These are phyloP conservation scores for Fistulina hepatica DNA, from an alignment of 1,284 basidiomycete genomes.

Conservation along the genomic window DNA sequence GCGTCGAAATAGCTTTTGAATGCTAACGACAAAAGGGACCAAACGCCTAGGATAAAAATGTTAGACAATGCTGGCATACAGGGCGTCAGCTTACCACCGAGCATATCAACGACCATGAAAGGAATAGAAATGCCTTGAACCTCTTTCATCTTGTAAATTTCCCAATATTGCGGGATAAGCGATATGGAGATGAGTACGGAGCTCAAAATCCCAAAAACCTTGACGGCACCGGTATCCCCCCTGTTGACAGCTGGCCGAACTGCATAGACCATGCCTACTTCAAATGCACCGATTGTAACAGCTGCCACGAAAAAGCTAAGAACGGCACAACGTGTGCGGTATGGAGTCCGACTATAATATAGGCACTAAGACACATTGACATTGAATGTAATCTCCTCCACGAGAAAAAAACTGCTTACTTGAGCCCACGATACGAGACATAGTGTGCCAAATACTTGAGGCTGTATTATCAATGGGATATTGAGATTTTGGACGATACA, in stretches of 20 bases:
- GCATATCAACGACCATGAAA: constrained; percentile 64
- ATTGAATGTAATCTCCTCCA: too few species aligned
- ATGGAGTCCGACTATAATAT: constrained; percentile 41
- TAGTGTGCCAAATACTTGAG: constrained; percentile 60
- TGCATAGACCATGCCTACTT: constrained; percentile 51
- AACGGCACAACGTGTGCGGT: constrained; percentile 13
- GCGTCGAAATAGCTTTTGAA: constrained; percentile 61
- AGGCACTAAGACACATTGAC: constrained; percentile 36
- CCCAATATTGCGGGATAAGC: constrained; percentile 53
- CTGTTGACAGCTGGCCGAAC: constrained; percentile 22
- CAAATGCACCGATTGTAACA: constrained; percentile 41
- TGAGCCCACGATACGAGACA: constrained; percentile 57
- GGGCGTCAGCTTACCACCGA: constrained; percentile 34
- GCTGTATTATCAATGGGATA: constrained; percentile 66
- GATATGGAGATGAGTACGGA: constrained; percentile 52
- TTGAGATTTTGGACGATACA: constrained; percentile 57
- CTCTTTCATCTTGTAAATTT: constrained; percentile 60
- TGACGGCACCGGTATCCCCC: constrained; percentile 36
- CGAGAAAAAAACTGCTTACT: constrained; percentile 25
- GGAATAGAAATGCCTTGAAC: constrained; percentile 64
- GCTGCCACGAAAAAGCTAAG: constrained; percentile 28
- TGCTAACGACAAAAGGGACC: constrained; percentile 57
- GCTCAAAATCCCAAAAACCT: constrained; percentile 56
- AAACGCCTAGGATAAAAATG: constrained; percentile 40
- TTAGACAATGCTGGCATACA: too few species aligned